These are phyloP conservation scores for Globisporangium radiosum DNA, from an alignment of 352 stramenopile genomes.

Conservation along the genomic window DNA sequence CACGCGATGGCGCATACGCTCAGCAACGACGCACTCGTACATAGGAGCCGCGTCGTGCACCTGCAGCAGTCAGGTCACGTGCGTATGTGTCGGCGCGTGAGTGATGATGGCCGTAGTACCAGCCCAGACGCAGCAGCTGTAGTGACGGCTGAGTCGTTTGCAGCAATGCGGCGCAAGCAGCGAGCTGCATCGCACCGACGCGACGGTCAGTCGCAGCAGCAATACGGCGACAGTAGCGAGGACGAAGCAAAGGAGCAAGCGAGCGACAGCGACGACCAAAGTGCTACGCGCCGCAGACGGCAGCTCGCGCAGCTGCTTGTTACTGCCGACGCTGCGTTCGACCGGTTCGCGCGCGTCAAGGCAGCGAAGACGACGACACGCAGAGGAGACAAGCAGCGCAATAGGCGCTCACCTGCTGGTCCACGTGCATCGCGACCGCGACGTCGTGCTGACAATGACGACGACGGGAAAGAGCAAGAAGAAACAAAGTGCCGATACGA, in stretches of 20 bases:
- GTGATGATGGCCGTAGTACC: neutral
- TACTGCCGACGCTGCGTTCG: constrained; percentile 11
- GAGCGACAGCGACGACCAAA: neutral
- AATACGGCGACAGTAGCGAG: neutral
- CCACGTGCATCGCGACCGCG: neutral
- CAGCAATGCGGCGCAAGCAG: neutral
- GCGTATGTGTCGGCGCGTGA: constrained; percentile 40
- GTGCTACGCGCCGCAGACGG: constrained; percentile 7
- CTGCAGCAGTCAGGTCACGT: constrained; percentile 68
- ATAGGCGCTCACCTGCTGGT: neutral
- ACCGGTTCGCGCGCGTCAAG: constrained; percentile 13
- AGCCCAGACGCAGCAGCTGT: too few species aligned
- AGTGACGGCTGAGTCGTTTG: too few species aligned
- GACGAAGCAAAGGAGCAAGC: constrained; percentile 3
- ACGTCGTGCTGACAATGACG: neutral
- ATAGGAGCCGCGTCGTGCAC: constrained; percentile 61
- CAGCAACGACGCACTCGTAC: constrained; percentile 38
- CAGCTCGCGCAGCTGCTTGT: constrained; percentile 11
- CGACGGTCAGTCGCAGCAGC: constrained; percentile 6
- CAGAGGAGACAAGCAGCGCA: neutral
- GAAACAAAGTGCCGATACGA: constrained; percentile 11
- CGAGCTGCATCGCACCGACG: constrained; percentile 1
- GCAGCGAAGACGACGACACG: neutral
- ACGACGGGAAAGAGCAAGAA: neutral
- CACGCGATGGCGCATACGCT: constrained; percentile 21